Conservation (phyloP, 2,329 filamentous ascomycete genomes). For the Aspergillus neoniger region DNA sequence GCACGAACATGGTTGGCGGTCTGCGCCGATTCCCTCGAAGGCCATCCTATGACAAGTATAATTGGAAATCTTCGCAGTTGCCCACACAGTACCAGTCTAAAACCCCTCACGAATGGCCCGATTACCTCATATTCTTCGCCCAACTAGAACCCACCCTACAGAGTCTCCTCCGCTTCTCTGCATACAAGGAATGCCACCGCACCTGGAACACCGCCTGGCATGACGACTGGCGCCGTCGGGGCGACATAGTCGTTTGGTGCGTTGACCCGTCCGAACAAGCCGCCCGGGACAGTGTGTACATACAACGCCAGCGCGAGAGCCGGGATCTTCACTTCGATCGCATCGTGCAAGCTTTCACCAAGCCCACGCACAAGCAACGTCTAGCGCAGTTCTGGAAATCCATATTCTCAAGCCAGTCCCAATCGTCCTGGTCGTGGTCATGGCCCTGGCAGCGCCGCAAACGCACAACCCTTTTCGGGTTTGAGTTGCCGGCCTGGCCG, state of each 20-base stretch:
- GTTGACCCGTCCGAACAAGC: constrained; percentile 40
- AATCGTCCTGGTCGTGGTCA: constrained; percentile 24
- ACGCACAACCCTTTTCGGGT: constrained; percentile 14
- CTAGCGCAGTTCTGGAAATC: constrained; percentile 14
- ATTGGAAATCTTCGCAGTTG: not conserved
- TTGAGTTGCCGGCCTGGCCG: constrained; percentile 14
- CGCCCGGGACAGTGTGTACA: constrained; percentile 31
- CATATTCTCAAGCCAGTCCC: constrained; percentile 1
- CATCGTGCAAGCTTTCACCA: constrained; percentile 36
- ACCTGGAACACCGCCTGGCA: constrained; percentile 64
- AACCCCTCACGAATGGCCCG: constrained; percentile 46
- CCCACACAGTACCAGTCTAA: constrained; percentile 6
- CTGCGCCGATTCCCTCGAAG: constrained; percentile 35
- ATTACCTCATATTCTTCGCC: constrained; percentile 57
- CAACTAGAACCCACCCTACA: constrained; percentile 56
- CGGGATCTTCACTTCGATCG: constrained; percentile 32
- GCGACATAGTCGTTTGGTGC: constrained; percentile 66
- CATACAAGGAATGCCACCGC: constrained; percentile 61
- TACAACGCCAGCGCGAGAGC: constrained; percentile 14
- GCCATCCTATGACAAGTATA: constrained; percentile 33
- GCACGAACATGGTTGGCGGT: constrained; percentile 51
- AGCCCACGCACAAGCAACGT: constrained; percentile 23
- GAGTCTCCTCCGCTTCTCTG: constrained; percentile 44
- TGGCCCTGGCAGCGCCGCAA: constrained; percentile 26
- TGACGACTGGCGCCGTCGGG: constrained; percentile 61